A percentile compares a stretch with the other conserved stretches of the same genome.
Conservation (phyloP, 2,329 filamentous ascomycete species). For the Zymoseptoria brevis region DNA sequence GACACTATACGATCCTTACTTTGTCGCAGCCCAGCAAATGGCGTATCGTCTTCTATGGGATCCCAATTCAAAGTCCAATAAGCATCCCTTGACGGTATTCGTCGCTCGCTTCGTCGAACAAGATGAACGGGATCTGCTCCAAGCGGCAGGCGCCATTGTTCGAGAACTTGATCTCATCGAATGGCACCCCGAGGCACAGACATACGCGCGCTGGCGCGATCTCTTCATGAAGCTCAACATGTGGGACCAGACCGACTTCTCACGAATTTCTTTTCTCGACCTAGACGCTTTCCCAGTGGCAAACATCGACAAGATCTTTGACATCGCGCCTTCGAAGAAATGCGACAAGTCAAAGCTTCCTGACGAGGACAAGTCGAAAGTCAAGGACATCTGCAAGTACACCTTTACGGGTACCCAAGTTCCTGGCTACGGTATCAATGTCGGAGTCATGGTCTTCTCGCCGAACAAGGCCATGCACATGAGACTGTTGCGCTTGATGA, state of each 20-base stretch:
- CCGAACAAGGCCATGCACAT: constrained; percentile 17
- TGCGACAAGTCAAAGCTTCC: constrained; percentile 13
- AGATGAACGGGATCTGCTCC: constrained; percentile 13
- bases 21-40: constrained; percentile 16
- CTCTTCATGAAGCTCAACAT: constrained; percentile 86
- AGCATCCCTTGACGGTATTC: constrained; percentile 17
- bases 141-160: constrained; percentile 16
- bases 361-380: constrained; percentile 13
- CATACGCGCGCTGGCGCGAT: constrained; percentile 13
- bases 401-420: constrained; percentile 13
- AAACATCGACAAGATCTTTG: constrained; percentile 18
- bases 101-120: constrained; percentile 16
- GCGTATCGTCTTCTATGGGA: constrained; percentile 19
- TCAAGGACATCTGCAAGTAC: constrained; percentile 15
- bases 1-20: constrained; percentile 17
- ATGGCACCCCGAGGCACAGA: constrained; percentile 11
- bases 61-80: constrained; percentile 12
- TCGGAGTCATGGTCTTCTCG: constrained; percentile 16
- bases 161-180: constrained; percentile 14
- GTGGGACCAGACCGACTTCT: constrained; percentile 82
- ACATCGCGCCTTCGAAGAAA: constrained; percentile 9
- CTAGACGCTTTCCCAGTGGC: constrained; percentile 51
- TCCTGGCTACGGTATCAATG: constrained; percentile 14
- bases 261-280: constrained; percentile 86
- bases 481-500: constrained; percentile 11